phyloP scores from a whole-genome alignment of 2,329 filamentous ascomycete species.

The Lizonia empirigonia region DNA sequence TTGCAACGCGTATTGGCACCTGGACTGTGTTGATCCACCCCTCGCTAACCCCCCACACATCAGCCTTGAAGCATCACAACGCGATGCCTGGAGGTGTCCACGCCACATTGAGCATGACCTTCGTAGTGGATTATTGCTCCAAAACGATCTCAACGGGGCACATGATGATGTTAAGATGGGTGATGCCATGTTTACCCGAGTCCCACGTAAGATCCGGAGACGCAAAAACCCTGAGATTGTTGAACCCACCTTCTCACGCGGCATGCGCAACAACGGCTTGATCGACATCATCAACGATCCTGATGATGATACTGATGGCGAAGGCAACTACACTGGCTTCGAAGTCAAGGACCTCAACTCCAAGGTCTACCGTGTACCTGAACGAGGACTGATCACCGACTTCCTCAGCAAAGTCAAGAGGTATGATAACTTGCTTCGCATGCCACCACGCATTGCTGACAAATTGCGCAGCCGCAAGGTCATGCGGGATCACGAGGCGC shows the following conservation, averaged over 20 bases:
- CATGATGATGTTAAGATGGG: conserved; percentile 39
- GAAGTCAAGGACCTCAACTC: conserved; percentile 45
- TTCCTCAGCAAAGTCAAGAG: conserved; percentile 68
- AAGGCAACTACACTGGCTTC: conserved; percentile 45
- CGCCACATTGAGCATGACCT: conserved; percentile 82
- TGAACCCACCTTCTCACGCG: conserved; percentile 61
- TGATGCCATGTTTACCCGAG: conserved; percentile 33
- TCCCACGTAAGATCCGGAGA: conserved; percentile 54
- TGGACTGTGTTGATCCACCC: conserved; percentile 89
- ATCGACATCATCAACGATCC: conserved; percentile 54
- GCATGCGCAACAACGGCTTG: conserved; percentile 60
- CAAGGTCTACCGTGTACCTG: conserved; percentile 52
- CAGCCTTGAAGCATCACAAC: conserved; percentile 57
- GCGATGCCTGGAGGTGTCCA: conserved; percentile 83
- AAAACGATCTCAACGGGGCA: conserved; percentile 41
- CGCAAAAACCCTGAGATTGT: conserved; percentile 57
- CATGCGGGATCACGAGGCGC: conserved; percentile 24
- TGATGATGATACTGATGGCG: conserved; percentile 50
- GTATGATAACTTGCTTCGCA: conserved; percentile 29
- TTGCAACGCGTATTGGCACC: conserved; percentile 84
- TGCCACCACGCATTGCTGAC: background rate
- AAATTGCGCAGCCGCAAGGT: conserved; percentile 11
- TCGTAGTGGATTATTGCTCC: conserved; percentile 39
- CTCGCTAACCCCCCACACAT: conserved; percentile 74
- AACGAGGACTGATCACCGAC: conserved; percentile 56